These are phyloP conservation scores for Cystofilobasidium ferigula DNA, from an alignment of 768 basidiomycete genomes.

Conservation along the genomic window DNA sequence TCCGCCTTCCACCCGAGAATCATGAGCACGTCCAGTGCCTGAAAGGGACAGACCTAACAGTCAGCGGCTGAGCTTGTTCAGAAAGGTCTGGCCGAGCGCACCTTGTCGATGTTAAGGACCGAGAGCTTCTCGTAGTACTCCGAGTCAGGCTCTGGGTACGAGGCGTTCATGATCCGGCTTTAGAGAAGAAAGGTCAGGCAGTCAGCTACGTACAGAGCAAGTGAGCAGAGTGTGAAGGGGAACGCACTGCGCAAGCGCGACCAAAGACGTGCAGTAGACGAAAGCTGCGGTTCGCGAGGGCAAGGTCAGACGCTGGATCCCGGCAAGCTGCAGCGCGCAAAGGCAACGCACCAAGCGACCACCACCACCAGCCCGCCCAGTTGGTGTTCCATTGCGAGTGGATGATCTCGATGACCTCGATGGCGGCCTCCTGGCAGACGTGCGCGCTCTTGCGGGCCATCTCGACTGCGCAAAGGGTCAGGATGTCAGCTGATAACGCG, in stretches of 20 bases:
- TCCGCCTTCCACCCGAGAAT: neutral
- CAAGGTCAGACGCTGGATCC: neutral
- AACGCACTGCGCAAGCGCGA: neutral
- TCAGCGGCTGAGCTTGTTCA: neutral
- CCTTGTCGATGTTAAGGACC: neutral
- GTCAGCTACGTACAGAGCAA: neutral
- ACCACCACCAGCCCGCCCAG: constrained; percentile 4
- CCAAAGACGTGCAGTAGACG: neutral
- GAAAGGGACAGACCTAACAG: neutral
- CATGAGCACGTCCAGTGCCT: neutral
- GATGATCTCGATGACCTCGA: constrained; percentile 10
- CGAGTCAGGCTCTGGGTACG: neutral
- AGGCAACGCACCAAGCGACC: neutral
- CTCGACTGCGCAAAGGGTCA: neutral
- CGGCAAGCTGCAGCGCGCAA: neutral
- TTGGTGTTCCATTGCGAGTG: neutral
- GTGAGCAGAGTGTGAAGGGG: neutral
- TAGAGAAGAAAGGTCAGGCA: neutral
- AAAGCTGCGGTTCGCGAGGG: neutral
- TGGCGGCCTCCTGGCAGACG: neutral
- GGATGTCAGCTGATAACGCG: no score
- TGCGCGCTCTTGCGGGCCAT: constrained; percentile 9
- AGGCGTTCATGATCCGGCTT: constrained; percentile 1
- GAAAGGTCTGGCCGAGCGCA: neutral
- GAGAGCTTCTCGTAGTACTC: neutral